Percentiles rank a stretch among this genome's conserved stretches.
These are phyloP conservation scores for Paraglomus occultum DNA, from an alignment of 192 early-diverging fungal genomes.

Conservation along the genomic window DNA sequence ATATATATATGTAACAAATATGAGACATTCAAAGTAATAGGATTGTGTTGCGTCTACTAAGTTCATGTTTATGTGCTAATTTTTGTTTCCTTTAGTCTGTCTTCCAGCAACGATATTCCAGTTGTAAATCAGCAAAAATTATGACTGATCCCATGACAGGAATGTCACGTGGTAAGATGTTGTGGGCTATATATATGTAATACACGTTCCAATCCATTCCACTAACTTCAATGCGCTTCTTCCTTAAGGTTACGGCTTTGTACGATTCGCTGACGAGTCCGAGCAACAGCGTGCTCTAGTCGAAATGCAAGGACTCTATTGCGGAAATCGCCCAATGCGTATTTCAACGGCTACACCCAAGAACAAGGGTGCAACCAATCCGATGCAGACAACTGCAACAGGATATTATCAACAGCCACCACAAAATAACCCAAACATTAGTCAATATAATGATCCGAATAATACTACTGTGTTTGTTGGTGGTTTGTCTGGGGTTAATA, in stretches of 20 bases:
- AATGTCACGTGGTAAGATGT: slow-evolving; percentile 59
- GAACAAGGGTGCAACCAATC: slow-evolving; percentile 75
- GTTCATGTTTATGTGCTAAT: not conserved
- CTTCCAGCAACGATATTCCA: slow-evolving; percentile 82
- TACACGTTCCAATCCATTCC: not conserved
- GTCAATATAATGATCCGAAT: slow-evolving; percentile 70
- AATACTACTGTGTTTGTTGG: slow-evolving; percentile 99
- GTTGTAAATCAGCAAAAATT: slow-evolving; percentile 90
- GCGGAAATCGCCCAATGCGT: slow-evolving; percentile 86
- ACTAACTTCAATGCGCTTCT: not conserved
- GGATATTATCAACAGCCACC: slow-evolving; percentile 40
- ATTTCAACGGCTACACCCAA: slow-evolving; percentile 90
- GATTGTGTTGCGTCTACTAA: not conserved
- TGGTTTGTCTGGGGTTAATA: slow-evolving; percentile 77
- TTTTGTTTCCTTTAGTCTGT: slow-evolving; percentile 52
- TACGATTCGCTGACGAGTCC: slow-evolving; percentile 81
- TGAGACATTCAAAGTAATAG: not conserved
- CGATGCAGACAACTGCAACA: slow-evolving; percentile 21
- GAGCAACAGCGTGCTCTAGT: slow-evolving; percentile 87
- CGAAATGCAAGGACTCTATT: slow-evolving; percentile 86
- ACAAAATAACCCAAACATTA: slow-evolving; percentile 36
- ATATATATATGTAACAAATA: not conserved
- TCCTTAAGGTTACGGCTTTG: slow-evolving; percentile 83
- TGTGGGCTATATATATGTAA: not conserved
- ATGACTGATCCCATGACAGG: slow-evolving; percentile 85